Evolutionary conservation across 208 protist species (phyloP).

Genomic region (Strigomonas galati): DNA sequence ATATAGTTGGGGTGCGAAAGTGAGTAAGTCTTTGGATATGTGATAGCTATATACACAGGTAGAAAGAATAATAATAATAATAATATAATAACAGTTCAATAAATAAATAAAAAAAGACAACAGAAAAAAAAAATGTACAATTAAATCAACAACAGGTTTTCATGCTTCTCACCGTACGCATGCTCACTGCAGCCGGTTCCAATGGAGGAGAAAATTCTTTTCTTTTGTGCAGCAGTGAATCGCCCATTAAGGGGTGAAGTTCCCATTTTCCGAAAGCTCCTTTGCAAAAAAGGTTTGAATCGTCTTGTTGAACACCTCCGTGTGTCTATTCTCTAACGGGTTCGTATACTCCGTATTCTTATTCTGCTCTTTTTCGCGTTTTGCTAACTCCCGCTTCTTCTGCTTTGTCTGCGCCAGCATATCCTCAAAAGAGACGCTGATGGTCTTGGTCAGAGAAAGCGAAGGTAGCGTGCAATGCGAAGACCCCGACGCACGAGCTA

Average conservation of each 20-base stretch:
- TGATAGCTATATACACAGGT: too few relatives aligned
- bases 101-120: background rate
- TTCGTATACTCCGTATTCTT: background rate
- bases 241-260: too few relatives aligned
- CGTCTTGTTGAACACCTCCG: constrained; percentile 30
- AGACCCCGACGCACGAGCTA: constrained; percentile 1
- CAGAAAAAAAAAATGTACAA: constrained; percentile 3
- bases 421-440: constrained; percentile 13
- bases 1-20: too few relatives aligned
- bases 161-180: too few relatives aligned
- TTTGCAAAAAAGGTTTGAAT: constrained; percentile 31
- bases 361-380: background rate
- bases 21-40: too few relatives aligned
- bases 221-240: too few relatives aligned
- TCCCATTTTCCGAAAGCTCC: background rate
- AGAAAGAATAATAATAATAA: too few relatives aligned
- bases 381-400: background rate
- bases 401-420: background rate
- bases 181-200: too few relatives aligned
- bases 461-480: constrained; percentile 7
- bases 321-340: constrained; percentile 22
- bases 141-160: too few relatives aligned
- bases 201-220: too few relatives aligned
- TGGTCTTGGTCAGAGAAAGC: constrained; percentile 4
- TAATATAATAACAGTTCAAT: background rate